phyloP scores from a whole-genome alignment of 768 basidiomycete genomes.

The Chalciporus pseudorubinellus region DNA sequence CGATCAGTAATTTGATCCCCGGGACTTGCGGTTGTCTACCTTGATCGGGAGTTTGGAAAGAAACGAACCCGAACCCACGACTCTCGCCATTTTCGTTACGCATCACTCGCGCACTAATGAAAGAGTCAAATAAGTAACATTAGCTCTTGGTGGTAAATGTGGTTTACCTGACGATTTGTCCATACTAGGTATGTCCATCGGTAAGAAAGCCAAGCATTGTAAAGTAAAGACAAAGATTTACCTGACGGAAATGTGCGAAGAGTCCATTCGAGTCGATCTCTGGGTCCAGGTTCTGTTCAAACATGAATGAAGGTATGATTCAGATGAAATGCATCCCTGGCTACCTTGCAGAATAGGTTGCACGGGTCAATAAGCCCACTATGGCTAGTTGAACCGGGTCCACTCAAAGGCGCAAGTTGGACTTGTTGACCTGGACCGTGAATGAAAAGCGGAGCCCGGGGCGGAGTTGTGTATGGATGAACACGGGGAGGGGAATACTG shows the following conservation, averaged over 20 bases:
- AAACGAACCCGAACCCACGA: slow-evolving; percentile 91
- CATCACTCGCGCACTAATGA: slow-evolving; percentile 85
- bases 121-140: not conserved
- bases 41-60: slow-evolving; percentile 80
- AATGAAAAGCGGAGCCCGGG: slow-evolving; percentile 51
- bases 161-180: slow-evolving; percentile 80
- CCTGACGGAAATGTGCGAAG: slow-evolving; percentile 79
- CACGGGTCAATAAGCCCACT: slow-evolving; percentile 89
- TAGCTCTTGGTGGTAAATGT: not conserved
- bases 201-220: slow-evolving; percentile 13
- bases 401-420: slow-evolving; percentile 69
- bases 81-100: slow-evolving; percentile 77
- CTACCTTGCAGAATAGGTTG: slow-evolving; percentile 85
- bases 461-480: slow-evolving; percentile 44
- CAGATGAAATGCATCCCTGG: slow-evolving; percentile 7
- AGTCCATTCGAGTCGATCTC: slow-evolving; percentile 83
- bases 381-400: slow-evolving; percentile 79
- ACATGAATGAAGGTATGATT: slow-evolving; percentile 4
- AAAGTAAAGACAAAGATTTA: slow-evolving; percentile 25
- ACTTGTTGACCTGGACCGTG: slow-evolving; percentile 92
- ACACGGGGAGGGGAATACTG: slow-evolving; percentile 71
- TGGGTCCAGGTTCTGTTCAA: slow-evolving; percentile 73
- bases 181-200: slow-evolving; percentile 51
- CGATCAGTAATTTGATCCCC: slow-evolving; percentile 1
- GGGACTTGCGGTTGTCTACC: slow-evolving; percentile 39